Conservation (phyloP, 1,284 basidiomycete species). For the Pseudomicrostroma phylloplanum region DNA sequence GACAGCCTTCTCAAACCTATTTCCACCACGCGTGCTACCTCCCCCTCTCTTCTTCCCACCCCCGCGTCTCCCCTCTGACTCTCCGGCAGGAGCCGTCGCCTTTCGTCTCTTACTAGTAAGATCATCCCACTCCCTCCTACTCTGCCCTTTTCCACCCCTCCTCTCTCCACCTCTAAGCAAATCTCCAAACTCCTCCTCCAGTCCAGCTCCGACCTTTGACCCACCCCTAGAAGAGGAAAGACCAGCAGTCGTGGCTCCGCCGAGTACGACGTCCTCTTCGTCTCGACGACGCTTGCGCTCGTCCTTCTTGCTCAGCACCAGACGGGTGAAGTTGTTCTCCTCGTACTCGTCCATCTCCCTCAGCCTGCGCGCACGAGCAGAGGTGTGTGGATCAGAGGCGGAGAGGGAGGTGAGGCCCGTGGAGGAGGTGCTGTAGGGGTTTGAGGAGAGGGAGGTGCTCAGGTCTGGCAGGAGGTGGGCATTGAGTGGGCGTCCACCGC, state of each 20-base stretch:
- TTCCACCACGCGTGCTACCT: not conserved
- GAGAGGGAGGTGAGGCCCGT: slow-evolving; percentile 31
- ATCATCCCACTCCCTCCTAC: not conserved
- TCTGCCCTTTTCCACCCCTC: not conserved
- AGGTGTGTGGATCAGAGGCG: slow-evolving; percentile 18
- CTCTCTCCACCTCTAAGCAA: slow-evolving; percentile 26
- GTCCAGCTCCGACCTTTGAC: slow-evolving; percentile 41
- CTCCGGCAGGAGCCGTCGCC: not conserved
- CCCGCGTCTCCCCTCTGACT: not conserved
- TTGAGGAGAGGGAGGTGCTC: slow-evolving; percentile 41
- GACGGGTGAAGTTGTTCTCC: slow-evolving; percentile 87
- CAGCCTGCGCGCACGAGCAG: slow-evolving; percentile 67
- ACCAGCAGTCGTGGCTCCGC: slow-evolving; percentile 51
- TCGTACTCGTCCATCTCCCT: slow-evolving; percentile 82
- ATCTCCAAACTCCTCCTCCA: slow-evolving; percentile 50
- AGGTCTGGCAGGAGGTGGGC: slow-evolving; percentile 44
- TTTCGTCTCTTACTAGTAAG: not conserved
- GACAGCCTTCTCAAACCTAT: slow-evolving; percentile 4
- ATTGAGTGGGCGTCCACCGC: slow-evolving; percentile 29
- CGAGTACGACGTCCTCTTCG: slow-evolving; percentile 87
- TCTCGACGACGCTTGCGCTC: slow-evolving; percentile 69
- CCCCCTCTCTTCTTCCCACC: not conserved
- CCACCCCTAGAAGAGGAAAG: slow-evolving; percentile 21
- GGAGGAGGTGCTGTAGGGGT: slow-evolving; percentile 43
- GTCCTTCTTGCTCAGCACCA: slow-evolving; percentile 88